These are phyloP conservation scores for Cardamine resedifolia DNA, from an alignment of 345 rosid genomes.

Conservation along the genomic window DNA sequence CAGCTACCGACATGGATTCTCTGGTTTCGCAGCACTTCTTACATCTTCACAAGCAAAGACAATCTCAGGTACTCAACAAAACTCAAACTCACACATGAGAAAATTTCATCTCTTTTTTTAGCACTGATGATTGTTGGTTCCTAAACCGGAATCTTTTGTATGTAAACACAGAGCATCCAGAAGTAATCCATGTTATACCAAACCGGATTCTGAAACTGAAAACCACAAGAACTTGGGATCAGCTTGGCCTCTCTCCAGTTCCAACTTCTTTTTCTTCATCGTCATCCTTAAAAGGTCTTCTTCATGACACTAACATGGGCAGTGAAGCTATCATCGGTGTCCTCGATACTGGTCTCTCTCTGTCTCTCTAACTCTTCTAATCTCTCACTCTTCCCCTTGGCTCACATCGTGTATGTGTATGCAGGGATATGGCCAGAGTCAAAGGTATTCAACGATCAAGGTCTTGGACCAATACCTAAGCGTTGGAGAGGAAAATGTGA, in stretches of 20 bases:
- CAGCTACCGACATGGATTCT: constrained; percentile 48
- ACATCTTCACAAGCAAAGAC: constrained; percentile 44
- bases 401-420: not conserved
- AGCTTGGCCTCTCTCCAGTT: constrained; percentile 36
- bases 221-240: constrained; percentile 57
- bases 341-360: constrained; percentile 32
- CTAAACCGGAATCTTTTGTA: not conserved
- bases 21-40: constrained; percentile 59
- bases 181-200: constrained; percentile 43
- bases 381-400: not conserved
- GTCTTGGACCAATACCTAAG: constrained; percentile 48
- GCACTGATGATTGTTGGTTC: not conserved
- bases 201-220: constrained; percentile 40
- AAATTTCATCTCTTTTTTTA: not conserved
- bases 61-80: constrained; percentile 39
- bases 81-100: not conserved
- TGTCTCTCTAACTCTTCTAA: not conserved
- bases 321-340: constrained; percentile 39
- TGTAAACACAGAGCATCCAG: constrained; percentile 39
- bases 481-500: constrained; percentile 54
- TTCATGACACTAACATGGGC: constrained; percentile 35
- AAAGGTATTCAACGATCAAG: constrained; percentile 40
- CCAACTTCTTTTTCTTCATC: constrained; percentile 19
- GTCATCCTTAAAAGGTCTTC: constrained; percentile 24
- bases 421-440: constrained; percentile 45